phyloP scores from a whole-genome alignment of 2,329 filamentous ascomycete genomes.

The Alternaria novae-zelandiae region DNA sequence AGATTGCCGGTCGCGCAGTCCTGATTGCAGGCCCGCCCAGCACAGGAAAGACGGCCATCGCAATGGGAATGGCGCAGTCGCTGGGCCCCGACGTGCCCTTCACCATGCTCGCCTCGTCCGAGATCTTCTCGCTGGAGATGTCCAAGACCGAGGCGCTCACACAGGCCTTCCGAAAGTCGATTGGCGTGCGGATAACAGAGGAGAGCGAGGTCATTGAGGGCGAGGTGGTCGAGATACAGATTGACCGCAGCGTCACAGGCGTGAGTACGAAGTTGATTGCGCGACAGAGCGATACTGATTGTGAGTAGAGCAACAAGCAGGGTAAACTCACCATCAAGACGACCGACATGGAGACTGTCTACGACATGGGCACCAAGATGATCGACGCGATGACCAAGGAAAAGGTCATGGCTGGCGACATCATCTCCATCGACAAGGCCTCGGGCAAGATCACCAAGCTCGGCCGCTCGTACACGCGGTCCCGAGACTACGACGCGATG shows the following conservation, averaged over 20 bases:
- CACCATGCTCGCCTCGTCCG: slow-evolving; percentile 91
- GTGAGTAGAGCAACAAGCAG: slow-evolving; percentile 80
- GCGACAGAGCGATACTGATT: slow-evolving; percentile 14
- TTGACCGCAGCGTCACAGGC: slow-evolving; percentile 94
- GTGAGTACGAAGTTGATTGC: slow-evolving; percentile 46
- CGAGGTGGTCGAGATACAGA: slow-evolving; percentile 98
- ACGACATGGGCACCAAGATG: slow-evolving; percentile 99
- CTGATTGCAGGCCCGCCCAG: slow-evolving; percentile 95
- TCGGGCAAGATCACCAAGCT: slow-evolving; percentile 98
- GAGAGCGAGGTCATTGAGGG: slow-evolving; percentile 99
- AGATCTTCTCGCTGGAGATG: slow-evolving; percentile 99
- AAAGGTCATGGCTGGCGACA: slow-evolving; percentile 97
- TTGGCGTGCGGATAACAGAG: slow-evolving; percentile 97
- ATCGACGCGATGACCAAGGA: slow-evolving; percentile 99
- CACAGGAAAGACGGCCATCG: slow-evolving; percentile 97
- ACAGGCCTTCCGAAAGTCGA: slow-evolving; percentile 98
- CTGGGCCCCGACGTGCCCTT: slow-evolving; percentile 94
- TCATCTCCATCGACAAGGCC: slow-evolving; percentile 98
- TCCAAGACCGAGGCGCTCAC: slow-evolving; percentile 98
- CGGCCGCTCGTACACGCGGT: slow-evolving; percentile 90
- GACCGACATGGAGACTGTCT: slow-evolving; percentile 99
- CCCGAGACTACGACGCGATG: slow-evolving; percentile 98
- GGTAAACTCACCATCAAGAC: slow-evolving; percentile 99
- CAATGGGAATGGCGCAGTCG: slow-evolving; percentile 98
- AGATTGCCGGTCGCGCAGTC: slow-evolving; percentile 94